Percentiles rank a stretch among this genome's conserved stretches.
Conservation (phyloP, 192 early-diverging fungal genomes). For the Entomortierella lignicola region DNA sequence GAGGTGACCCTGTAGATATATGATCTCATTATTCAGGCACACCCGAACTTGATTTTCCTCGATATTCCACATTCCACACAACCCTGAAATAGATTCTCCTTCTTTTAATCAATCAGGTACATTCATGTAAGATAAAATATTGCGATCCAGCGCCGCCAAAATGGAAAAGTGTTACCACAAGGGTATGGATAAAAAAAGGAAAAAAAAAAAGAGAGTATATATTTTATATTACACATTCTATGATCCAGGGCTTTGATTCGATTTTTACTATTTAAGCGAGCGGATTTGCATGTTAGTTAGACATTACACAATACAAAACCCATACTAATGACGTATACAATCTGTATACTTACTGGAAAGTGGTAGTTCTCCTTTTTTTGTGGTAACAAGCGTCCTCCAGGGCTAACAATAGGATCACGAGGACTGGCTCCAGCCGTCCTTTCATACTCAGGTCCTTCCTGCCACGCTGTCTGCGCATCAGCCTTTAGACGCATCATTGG, state of each 20-base stretch:
- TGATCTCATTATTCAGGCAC: not conserved
- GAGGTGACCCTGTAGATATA: too few species aligned
- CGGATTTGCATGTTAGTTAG: not conserved
- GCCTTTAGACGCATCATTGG: slow-evolving; percentile 22
- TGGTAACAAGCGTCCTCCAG: slow-evolving; percentile 36
- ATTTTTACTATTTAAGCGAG: not conserved
- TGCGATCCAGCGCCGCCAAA: too few species aligned
- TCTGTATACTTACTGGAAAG: slow-evolving; percentile 31
- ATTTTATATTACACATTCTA: not conserved
- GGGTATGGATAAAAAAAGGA: not conserved
- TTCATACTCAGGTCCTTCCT: slow-evolving; percentile 46
- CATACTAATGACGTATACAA: not conserved
- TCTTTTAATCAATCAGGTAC: too few species aligned
- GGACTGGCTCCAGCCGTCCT: slow-evolving; percentile 39
- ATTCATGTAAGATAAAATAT: too few species aligned
- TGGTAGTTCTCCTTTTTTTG: slow-evolving; percentile 47
- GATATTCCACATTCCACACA: not conserved
- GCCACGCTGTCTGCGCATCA: slow-evolving; percentile 23
- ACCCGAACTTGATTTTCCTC: not conserved
- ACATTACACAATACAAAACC: not conserved
- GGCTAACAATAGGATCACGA: slow-evolving; percentile 46
- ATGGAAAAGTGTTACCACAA: too few species aligned
- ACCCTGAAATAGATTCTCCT: not conserved
- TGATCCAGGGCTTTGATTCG: too few species aligned
- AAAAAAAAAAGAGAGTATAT: not conserved